Evolutionary conservation across 768 basidiomycete genomes (phyloP), one percentile per base, ranked within the genome.

Genomic region (Daedalea quercina): DNA sequence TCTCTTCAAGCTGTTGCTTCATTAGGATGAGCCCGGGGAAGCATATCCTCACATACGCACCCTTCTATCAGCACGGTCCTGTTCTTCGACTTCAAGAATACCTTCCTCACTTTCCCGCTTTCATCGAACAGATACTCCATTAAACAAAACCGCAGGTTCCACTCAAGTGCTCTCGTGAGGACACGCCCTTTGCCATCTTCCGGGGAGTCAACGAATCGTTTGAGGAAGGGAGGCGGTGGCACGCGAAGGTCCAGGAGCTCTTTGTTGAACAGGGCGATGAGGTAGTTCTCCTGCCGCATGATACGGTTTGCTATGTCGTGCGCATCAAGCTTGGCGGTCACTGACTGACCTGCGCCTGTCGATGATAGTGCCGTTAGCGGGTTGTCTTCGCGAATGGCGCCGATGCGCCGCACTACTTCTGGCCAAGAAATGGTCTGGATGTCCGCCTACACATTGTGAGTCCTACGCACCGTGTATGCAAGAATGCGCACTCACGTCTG

Each of bases 231-330:
- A 4, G 93, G 94, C 24, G 94, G 63, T 2, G 96, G 91, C 1
- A 93, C 79, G 9, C 84, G 82, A 20, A 98, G 76, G 69, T 99
- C 90, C 48, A 99, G 75, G 3, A 98, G 69, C 57, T 96, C 93
- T 67, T 97, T 98, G 72, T 98, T 99, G 69, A 99, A 96, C 19
- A 99, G 69, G 0, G 96, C 94, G 54, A 98, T 96, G 47, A 99
- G 78, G 65, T 98, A 99, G 69, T 99, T 99, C 65, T 98, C 96
- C 67, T 97, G 92, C 28, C 96, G 81, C 82, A 99, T 80, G 62
- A 99, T 97, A 48, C 96, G 87, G 66, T 97, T 98, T 3, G 95
- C 95, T 50, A 98, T 84, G 69, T 98, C 95, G 65, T 99, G 96
- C 1, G 95, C 96, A 60, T 99, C 96, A 7, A 99, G 81, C 65